Conservation (phyloP, 2,329 filamentous ascomycete species). For the Colletotrichum abscissum region DNA sequence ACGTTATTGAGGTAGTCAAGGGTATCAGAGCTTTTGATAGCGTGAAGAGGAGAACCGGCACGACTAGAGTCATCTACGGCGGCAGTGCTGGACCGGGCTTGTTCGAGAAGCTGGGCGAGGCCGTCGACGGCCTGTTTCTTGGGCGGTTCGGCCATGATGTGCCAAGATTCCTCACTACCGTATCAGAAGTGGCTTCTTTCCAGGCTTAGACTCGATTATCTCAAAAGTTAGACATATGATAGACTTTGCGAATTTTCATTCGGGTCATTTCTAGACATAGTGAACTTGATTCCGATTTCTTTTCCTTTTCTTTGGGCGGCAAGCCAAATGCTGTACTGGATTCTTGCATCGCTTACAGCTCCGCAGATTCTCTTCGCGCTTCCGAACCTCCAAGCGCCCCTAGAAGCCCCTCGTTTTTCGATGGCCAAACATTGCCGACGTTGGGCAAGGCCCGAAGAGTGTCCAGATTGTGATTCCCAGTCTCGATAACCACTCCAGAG, state of each 20-base stretch:
- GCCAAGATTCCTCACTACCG: constrained; percentile 76
- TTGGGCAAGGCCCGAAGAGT: constrained; percentile 45
- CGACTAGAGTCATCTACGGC: constrained; percentile 81
- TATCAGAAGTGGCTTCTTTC: constrained; percentile 71
- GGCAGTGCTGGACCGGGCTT: constrained; percentile 85
- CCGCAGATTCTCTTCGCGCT: background rate
- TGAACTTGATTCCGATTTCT: no score
- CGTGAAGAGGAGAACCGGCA: constrained; percentile 61
- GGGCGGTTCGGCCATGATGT: constrained; percentile 86
- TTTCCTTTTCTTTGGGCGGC: no score
- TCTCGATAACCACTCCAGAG: constrained; percentile 46
- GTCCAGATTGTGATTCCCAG: constrained; percentile 47
- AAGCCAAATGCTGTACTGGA: no score
- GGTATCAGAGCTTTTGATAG: constrained; percentile 68
- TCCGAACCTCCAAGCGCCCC: background rate
- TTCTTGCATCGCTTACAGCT: background rate
- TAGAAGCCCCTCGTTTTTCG: constrained; percentile 28
- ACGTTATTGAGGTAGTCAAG: constrained; percentile 78
- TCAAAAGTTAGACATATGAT: background rate
- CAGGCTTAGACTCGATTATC: background rate
- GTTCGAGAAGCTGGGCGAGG: constrained; percentile 73
- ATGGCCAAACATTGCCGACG: constrained; percentile 50
- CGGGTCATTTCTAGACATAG: background rate
- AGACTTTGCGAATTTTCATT: background rate
- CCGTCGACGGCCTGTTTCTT: constrained; percentile 83